A percentile compares a stretch with the other conserved stretches of the same genome.
Evolutionary conservation across 2,329 filamentous ascomycete species (phyloP).

Genomic region (Thermothelomyces thermophilus): DNA sequence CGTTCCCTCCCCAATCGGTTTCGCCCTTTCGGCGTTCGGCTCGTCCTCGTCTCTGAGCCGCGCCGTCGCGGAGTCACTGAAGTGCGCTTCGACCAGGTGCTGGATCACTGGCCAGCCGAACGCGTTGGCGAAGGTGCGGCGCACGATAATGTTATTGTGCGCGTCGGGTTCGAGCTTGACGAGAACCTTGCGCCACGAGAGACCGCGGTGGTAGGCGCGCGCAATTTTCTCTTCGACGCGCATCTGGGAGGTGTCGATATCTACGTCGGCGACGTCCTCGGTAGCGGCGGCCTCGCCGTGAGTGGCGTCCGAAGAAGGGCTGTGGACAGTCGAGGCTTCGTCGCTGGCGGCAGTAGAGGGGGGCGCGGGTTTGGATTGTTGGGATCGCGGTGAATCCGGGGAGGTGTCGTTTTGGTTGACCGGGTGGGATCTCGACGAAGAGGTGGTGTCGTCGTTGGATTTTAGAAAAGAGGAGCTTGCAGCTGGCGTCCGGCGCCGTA

Average conservation of each 20-base stretch:
- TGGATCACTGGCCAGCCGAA: constrained; percentile 97
- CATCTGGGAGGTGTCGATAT: constrained; percentile 60
- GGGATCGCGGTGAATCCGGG: constrained; percentile 2
- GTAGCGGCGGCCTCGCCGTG: background rate
- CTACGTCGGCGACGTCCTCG: background rate
- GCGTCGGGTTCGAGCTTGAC: constrained; percentile 94
- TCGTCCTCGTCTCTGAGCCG: constrained; percentile 62
- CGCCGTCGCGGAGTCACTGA: constrained; percentile 66
- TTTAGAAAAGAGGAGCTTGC: constrained; percentile 19
- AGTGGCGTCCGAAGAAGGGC: background rate
- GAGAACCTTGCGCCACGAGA: constrained; percentile 94
- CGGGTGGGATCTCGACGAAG: constrained; percentile 29
- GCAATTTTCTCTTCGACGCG: constrained; percentile 98
- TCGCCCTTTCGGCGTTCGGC: constrained; percentile 61
- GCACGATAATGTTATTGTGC: constrained; percentile 97
- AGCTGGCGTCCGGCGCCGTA: constrained; percentile 29
- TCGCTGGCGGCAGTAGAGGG: background rate
- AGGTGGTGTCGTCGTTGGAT: constrained; percentile 28
- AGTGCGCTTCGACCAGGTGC: constrained; percentile 91
- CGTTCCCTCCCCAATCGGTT: constrained; percentile 49
- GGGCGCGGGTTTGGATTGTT: background rate
- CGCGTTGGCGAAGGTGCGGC: constrained; percentile 93
- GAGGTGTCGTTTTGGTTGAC: constrained; percentile 35
- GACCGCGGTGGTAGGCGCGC: constrained; percentile 81
- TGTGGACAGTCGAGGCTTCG: constrained; percentile 8